Evolutionary conservation across 2,329 filamentous ascomycete species (phyloP).

Genomic region (Diaporthe capsici): DNA sequence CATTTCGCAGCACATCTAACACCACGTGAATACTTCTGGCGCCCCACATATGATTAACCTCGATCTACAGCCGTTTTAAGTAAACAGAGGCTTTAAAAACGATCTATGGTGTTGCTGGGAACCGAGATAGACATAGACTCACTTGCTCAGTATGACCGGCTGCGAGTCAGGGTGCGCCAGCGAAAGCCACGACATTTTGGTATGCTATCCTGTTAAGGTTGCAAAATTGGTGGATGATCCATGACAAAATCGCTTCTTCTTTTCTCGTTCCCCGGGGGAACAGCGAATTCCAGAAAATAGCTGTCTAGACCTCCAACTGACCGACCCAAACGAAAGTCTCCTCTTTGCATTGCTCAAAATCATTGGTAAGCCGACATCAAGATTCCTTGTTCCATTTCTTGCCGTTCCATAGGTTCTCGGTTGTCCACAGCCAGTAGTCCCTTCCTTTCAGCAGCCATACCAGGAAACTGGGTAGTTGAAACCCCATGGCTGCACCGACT

Average conservation of each 20-base stretch:
- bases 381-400: conserved; percentile 63
- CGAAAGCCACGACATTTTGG: not conserved
- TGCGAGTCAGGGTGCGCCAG: not conserved
- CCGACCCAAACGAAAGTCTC: no score
- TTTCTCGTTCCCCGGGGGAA: not conserved
- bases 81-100: not conserved
- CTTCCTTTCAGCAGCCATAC: conserved; percentile 65
- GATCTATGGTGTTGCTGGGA: no score
- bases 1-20: not conserved
- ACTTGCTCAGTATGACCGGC: not conserved
- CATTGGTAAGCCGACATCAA: not conserved
- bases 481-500: conserved; percentile 61
- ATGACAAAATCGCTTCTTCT: not conserved
- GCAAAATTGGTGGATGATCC: not conserved
- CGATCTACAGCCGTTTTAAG: not conserved
- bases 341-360: not conserved
- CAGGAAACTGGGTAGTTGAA: conserved; percentile 57
- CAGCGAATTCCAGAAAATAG: not conserved
- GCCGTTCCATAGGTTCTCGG: conserved; percentile 62
- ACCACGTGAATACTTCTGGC: not conserved
- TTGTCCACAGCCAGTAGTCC: conserved; percentile 67
- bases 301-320: not conserved
- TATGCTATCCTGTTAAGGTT: not conserved
- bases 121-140: not conserved
- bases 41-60: not conserved